Conservation (phyloP, 2,329 filamentous ascomycete species). For the Pseudogymnoascus sp. region DNA sequence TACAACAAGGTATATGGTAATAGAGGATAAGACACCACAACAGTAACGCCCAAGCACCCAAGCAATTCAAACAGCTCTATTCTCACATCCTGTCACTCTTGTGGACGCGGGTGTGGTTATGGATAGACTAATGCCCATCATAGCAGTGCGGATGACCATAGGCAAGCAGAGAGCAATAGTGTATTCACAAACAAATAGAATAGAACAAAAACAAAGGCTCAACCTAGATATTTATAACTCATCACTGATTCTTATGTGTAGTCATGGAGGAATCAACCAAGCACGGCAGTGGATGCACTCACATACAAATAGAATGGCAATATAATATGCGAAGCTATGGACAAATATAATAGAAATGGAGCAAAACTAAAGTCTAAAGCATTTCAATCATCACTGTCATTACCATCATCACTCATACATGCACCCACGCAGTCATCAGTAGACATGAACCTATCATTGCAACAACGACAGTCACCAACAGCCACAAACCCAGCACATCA, state of each 20-base stretch:
- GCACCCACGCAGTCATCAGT: not conserved
- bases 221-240: not conserved
- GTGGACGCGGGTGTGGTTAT: not conserved
- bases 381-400: too few relatives aligned
- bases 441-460: too few relatives aligned
- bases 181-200: not conserved
- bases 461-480: not conserved
- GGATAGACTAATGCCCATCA: not conserved
- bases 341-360: too few relatives aligned
- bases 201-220: not conserved
- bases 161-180: not conserved
- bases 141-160: not conserved
- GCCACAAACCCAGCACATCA: not conserved
- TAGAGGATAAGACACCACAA: too few relatives aligned
- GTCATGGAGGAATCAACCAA: too few relatives aligned
- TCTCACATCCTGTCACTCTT: not conserved
- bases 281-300: too few relatives aligned
- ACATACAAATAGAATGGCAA: too few relatives aligned
- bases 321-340: too few relatives aligned
- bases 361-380: too few relatives aligned
- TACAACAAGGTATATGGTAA: not conserved
- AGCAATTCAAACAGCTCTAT: not conserved
- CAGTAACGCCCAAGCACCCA: too few relatives aligned
- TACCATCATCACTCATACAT: too few relatives aligned
- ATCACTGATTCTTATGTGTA: too few relatives aligned